Evolutionary conservation across 202 grass and related monocot species (phyloP).

Genomic region (Saccharum hybrid): DNA sequence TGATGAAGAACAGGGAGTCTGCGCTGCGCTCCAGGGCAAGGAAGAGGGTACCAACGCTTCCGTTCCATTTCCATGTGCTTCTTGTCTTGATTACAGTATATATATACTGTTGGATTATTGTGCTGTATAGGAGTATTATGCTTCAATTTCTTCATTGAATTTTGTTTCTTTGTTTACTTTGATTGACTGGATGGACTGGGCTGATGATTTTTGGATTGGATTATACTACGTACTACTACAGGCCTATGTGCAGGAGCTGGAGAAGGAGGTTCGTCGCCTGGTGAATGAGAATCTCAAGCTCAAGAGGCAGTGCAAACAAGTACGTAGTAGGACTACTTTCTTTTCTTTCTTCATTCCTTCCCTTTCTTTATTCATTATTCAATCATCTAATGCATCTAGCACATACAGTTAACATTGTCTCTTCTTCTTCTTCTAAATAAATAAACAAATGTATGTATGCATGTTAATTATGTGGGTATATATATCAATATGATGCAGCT

Average conservation of each 20-base stretch:
- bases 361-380: too few relatives aligned
- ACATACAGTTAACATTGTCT: neutral
- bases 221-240: neutral
- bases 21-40: constrained; percentile 72
- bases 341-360: neutral
- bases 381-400: neutral
- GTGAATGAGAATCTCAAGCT: constrained; percentile 68
- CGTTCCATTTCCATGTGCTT: too few relatives aligned
- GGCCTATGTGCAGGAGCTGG: constrained; percentile 74
- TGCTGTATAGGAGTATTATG: too few relatives aligned
- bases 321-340: neutral
- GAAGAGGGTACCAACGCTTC: constrained; percentile 48
- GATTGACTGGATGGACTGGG: too few relatives aligned
- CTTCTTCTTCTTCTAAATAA: too few relatives aligned
- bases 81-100: too few relatives aligned
- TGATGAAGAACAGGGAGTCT: constrained; percentile 88
- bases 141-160: too few relatives aligned
- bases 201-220: neutral
- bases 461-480: neutral
- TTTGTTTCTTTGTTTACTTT: too few relatives aligned
- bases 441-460: neutral
- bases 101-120: too few relatives aligned
- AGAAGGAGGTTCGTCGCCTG: constrained; percentile 60
- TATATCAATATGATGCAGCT: constrained; percentile 36
- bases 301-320: constrained; percentile 63